Base-by-base conservation (phyloP, 73 alveolate genomes). In the Paramecium biaurelia region DNA sequence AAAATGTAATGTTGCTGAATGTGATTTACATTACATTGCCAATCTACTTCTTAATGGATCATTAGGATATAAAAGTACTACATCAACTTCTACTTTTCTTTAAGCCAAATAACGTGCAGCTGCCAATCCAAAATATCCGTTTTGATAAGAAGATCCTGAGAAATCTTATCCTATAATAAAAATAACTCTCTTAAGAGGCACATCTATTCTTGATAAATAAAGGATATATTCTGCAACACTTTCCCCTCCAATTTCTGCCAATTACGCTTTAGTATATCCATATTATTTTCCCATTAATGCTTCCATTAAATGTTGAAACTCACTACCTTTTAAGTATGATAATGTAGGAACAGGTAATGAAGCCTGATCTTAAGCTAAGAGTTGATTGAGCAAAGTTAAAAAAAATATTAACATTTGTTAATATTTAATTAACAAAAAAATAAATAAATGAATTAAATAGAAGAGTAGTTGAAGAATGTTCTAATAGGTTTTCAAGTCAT, bases 81-180 rank as follows among this genome's bases (percentile, higher is more conserved):
- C 74, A 20, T 79, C 90, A 20, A 45, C 74, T 43, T 79, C 74
- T 30, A 79, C 45, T 79, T 79, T 79, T 41, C 70, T 79, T 12
- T 79, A 45, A 23, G 90, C 90, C 20, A 79, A 41, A 20, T 42
- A 79, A 11, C 90, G 70, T 1, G 90, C 90, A 26, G 72, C 70
- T 79, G 74, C 74, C 56, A 79, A 47, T 79, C 90, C 90, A 24
- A 79, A 79, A 79, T 79, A 79, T 43, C 90, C 74, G 90, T 79
- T 79, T 41, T 79, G 56, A 24, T 12, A 72, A 2, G 59, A 11
- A 14, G 86, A 38, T n/a, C 58, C 45, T 21, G 5, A 21, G 6
- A 38, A 10, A 35, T 79, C 90, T 45, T 79, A 45, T 10, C 90
- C 90, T 23, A 79, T 45, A 12, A 79, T 21, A 79, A 79, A 38